Evolutionary conservation across 352 stramenopile genomes (phyloP), one percentile per base, ranked within the genome.

Genomic region (Phytophthora tentaculata): DNA sequence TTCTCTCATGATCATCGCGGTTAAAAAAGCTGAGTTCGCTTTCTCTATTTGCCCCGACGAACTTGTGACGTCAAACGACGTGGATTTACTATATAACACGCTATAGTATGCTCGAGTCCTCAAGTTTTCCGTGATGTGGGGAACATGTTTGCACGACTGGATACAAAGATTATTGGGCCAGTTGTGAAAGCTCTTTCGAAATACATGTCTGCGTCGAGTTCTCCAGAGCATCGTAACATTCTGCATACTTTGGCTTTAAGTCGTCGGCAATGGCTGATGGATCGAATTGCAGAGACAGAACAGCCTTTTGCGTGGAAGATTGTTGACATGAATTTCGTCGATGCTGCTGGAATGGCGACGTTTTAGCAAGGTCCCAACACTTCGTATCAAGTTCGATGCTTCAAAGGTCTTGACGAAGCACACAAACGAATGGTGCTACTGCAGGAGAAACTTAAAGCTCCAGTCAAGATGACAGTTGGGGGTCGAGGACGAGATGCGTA

Each of bases 51-150:
- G 41, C 16, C 45, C 56, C 39, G 17, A 43, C 1, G 23, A 58
- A 13, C 44, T 64, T 26, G 22, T 57, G 20, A 14, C 22, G 17
- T 51, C 57, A 6, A 51, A 32, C 24, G 47, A 54, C 20, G 44
- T 63, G 14, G 44, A 1, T n/a, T 64, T 69, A 22, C 47, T 69
- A 10, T 69, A 53, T 53, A 69, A 69, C 54, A 48, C 14, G 44
- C 54, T 2, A 61, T 50, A 16, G 54, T 9, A 2, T 69, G 61
- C 13, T 10, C 22, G 39, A 48, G 13, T n/a, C 53, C 35, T 8
- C 52, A 69, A 35, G 32, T 54, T 0, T 64, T 69, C 19, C 23
- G 12, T 49, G 61, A 69, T 17, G 35, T 63, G 16, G 47, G n/a
- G 2, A 58, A 59, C 8, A 0, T 64, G 4, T 60, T 64, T 26